phyloP scores from a whole-genome alignment of 176 grass and related monocot genomes.

The Carex littledalei region DNA sequence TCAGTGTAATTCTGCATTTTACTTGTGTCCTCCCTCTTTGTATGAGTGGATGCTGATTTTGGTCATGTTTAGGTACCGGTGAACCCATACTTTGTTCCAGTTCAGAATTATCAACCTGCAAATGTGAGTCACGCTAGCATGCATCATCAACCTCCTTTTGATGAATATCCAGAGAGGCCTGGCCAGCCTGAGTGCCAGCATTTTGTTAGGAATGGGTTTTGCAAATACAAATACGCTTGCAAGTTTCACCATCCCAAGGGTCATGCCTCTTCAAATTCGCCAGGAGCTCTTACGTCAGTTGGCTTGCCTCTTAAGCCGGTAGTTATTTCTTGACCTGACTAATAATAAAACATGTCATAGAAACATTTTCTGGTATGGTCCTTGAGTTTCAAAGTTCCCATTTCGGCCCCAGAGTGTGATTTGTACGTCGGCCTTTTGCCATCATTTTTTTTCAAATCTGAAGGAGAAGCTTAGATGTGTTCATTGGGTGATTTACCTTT shows the following conservation, averaged over 20 bases:
- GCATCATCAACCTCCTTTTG: slow-evolving; percentile 38
- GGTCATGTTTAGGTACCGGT: slow-evolving; percentile 48
- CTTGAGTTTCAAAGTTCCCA: not conserved
- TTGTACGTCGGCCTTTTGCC: not conserved
- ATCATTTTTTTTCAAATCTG: not conserved
- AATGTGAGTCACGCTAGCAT: slow-evolving; percentile 41
- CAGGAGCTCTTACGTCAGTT: slow-evolving; percentile 50
- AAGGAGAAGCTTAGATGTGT: not conserved
- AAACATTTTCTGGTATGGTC: not conserved
- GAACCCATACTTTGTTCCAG: slow-evolving; percentile 51
- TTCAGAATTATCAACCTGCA: slow-evolving; percentile 52
- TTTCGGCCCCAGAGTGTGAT: not conserved
- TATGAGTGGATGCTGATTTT: not conserved
- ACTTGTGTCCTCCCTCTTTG: not conserved
- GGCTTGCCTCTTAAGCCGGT: slow-evolving; percentile 85
- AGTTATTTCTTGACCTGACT: slow-evolving; percentile 24
- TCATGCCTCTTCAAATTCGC: slow-evolving; percentile 17
- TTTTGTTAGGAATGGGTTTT: slow-evolving; percentile 77
- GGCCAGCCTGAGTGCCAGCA: slow-evolving; percentile 75
- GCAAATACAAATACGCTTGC: slow-evolving; percentile 67
- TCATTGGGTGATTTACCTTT: not conserved
- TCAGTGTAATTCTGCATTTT: not conserved
- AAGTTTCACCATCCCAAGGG: slow-evolving; percentile 75
- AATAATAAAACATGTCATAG: not conserved
- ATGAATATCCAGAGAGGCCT: slow-evolving; percentile 84